Evolutionary conservation across 371 early-diverging fungal genomes (phyloP).

Genomic region (Lichtheimia corymbifera): DNA sequence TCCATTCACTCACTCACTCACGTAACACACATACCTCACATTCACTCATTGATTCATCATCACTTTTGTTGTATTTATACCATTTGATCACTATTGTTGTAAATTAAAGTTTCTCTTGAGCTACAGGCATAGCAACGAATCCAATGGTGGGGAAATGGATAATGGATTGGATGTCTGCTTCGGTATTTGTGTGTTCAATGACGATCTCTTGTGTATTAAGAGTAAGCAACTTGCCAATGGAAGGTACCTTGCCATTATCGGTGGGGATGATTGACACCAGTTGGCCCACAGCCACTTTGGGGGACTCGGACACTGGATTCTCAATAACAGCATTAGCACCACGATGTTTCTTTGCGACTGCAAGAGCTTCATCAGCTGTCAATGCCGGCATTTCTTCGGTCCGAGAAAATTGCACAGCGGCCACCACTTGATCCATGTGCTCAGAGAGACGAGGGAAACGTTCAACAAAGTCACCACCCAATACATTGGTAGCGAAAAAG

Average conservation of each 20-base stretch:
- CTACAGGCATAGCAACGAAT: conserved; percentile 27
- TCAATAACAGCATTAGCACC: neutral
- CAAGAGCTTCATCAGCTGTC: conserved; percentile 39
- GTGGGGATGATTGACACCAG: conserved; percentile 43
- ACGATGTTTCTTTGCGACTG: conserved; percentile 26
- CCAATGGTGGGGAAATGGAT: conserved; percentile 43
- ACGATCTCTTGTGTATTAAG: conserved; percentile 28
- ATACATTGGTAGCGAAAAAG: conserved; percentile 26
- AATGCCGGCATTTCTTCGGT: conserved; percentile 22
- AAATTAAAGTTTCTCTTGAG: conserved; percentile 4
- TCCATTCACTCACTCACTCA: too few relatives aligned
- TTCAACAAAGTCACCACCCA: conserved; percentile 5
- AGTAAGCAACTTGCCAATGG: conserved; percentile 37
- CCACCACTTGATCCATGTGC: conserved; percentile 34
- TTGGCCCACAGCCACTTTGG: conserved; percentile 33
- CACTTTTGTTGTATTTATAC: neutral
- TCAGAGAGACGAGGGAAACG: conserved; percentile 24
- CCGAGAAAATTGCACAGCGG: conserved; percentile 14
- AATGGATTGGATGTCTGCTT: conserved; percentile 16
- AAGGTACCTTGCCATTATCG: conserved; percentile 49
- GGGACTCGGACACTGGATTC: neutral
- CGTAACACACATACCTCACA: too few relatives aligned
- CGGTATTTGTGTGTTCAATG: conserved; percentile 28
- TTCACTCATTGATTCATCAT: too few relatives aligned
- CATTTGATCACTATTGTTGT: neutral